These are phyloP conservation scores for Agrocybe pediades DNA, from an alignment of 768 basidiomycete species.

Conservation along the genomic window DNA sequence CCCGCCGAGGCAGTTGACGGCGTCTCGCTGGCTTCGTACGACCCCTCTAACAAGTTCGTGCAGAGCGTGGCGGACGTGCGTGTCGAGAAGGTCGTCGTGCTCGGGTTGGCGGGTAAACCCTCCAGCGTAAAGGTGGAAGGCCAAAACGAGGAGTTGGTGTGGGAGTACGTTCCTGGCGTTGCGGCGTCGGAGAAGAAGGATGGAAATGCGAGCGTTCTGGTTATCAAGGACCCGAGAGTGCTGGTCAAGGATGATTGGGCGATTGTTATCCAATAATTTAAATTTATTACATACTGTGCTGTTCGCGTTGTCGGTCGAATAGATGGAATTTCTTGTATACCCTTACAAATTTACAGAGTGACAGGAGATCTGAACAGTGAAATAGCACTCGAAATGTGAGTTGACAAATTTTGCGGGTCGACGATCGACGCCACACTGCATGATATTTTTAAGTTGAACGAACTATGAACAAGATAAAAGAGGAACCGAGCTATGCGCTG, in stretches of 20 bases:
- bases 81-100: constrained; percentile 80
- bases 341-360: no score
- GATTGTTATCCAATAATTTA: constrained; percentile 37
- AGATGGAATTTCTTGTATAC: no score
- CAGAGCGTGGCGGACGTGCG: constrained; percentile 65
- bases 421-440: no score
- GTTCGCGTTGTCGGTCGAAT: no score
- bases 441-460: no score
- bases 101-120: constrained; percentile 72
- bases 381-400: no score
- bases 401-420: no score
- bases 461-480: no score
- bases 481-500: no score
- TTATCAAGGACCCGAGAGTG: constrained; percentile 75
- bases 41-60: constrained; percentile 68
- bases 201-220: constrained; percentile 66
- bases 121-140: constrained; percentile 54
- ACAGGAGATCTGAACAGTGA: no score
- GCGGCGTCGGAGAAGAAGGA: constrained; percentile 59
- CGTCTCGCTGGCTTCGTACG: constrained; percentile 49
- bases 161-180: constrained; percentile 66
- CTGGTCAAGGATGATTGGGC: constrained; percentile 65
- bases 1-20: constrained; percentile 52
- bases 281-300: background rate
- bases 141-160: constrained; percentile 58